Conservation (phyloP, 2,329 filamentous ascomycete genomes). For the Corynespora cassiicola region DNA sequence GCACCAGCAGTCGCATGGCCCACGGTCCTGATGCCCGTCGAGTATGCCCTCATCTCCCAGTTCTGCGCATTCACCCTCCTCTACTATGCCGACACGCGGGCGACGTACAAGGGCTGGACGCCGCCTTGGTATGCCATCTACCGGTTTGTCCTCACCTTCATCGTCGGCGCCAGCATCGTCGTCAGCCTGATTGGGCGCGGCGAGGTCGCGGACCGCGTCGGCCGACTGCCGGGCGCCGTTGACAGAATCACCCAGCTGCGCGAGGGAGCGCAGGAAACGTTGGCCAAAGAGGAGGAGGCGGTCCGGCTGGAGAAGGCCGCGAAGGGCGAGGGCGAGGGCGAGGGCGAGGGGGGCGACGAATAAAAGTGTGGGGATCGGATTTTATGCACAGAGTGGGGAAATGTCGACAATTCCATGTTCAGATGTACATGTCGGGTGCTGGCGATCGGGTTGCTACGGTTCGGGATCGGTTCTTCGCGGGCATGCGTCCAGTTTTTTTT, state of each 20-base stretch:
- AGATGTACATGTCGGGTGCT: too few relatives aligned
- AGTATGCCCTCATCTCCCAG: constrained; percentile 85
- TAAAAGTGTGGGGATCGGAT: constrained; percentile 5
- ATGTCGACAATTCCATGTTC: too few relatives aligned
- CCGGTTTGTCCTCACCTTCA: constrained; percentile 88
- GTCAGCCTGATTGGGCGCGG: constrained; percentile 82
- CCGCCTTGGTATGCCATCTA: constrained; percentile 88
- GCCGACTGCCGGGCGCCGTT: constrained; percentile 44
- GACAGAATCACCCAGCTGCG: constrained; percentile 59
- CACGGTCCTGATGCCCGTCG: constrained; percentile 81
- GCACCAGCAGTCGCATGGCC: constrained; percentile 88
- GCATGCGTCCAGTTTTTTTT: too few relatives aligned
- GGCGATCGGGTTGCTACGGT: too few relatives aligned
- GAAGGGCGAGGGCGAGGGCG: constrained; percentile 21
- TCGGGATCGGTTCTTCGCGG: too few relatives aligned
- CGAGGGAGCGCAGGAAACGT: constrained; percentile 31
- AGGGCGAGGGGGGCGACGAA: constrained; percentile 5
- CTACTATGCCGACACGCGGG: constrained; percentile 83
- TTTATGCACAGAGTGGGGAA: too few relatives aligned
- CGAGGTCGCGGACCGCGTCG: constrained; percentile 68
- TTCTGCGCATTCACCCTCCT: constrained; percentile 84
- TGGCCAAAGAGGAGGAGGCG: constrained; percentile 40
- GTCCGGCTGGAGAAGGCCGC: constrained; percentile 31
- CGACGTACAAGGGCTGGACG: constrained; percentile 76
- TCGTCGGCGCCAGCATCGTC: constrained; percentile 84